Percentiles rank a stretch among this genome's conserved stretches.
phyloP scores from a whole-genome alignment of 202 grass and related monocot species.

The Panicum hallii region DNA sequence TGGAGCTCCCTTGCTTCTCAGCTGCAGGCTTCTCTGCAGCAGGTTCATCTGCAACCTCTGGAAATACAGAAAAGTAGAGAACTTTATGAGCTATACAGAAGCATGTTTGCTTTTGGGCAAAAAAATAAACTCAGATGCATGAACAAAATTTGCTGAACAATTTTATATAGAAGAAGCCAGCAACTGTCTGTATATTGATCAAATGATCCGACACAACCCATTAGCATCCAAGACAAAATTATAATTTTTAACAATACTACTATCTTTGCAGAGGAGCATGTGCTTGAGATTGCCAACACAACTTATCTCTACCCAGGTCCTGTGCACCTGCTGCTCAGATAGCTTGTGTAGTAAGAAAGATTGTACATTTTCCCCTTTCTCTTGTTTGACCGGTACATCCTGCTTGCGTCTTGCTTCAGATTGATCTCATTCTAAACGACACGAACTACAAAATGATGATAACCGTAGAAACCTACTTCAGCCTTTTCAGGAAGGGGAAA shows the following conservation, averaged over 20 bases:
- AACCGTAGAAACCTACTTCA: slow-evolving; percentile 23
- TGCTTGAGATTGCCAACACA: neutral
- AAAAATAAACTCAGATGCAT: neutral
- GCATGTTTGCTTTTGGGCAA: neutral
- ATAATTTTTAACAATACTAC: neutral
- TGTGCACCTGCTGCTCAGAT: slow-evolving; percentile 4
- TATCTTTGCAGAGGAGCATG: neutral
- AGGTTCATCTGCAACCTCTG: slow-evolving; percentile 74
- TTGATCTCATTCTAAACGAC: neutral
- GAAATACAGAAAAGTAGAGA: slow-evolving; percentile 45
- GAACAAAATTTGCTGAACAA: neutral
- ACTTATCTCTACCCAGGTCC: neutral
- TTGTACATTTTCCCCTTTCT: neutral
- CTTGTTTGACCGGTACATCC: neutral
- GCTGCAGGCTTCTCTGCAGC: slow-evolving; percentile 52
- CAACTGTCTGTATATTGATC: neutral
- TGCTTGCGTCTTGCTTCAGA: neutral
- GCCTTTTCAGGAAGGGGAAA: slow-evolving; percentile 26
- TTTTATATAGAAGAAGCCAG: slow-evolving; percentile 26
- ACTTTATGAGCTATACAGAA: neutral
- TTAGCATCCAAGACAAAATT: neutral
- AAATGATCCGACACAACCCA: neutral
- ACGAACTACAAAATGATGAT: neutral
- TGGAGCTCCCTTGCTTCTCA: slow-evolving; percentile 58
- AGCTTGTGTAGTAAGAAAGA: neutral